Evolutionary conservation across 2,329 filamentous ascomycete species (phyloP).

Genomic region (Pestalotiopsis sp.): DNA sequence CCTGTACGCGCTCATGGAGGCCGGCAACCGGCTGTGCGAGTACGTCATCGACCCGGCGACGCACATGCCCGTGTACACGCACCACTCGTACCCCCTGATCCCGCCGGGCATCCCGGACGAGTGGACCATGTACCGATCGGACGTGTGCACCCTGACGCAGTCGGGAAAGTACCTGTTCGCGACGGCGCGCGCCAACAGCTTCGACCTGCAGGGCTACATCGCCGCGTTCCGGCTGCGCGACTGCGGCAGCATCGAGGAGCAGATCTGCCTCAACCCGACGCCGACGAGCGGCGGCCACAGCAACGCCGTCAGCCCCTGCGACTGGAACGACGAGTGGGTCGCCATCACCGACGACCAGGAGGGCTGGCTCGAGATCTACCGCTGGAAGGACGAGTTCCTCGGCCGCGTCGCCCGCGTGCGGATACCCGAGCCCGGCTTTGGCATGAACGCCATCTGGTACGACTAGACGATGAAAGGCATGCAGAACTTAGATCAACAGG

Average conservation of each 20-base stretch:
- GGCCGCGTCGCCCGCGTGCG: slow-evolving; percentile 74
- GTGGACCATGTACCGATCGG: slow-evolving; percentile 73
- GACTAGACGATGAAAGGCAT: slow-evolving; percentile 47
- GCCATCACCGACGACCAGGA: slow-evolving; percentile 87
- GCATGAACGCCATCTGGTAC: slow-evolving; percentile 97
- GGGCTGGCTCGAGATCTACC: slow-evolving; percentile 84
- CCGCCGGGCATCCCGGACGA: slow-evolving; percentile 64
- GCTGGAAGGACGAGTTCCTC: slow-evolving; percentile 81
- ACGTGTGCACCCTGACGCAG: slow-evolving; percentile 74
- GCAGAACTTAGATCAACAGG: background rate
- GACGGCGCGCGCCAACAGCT: slow-evolving; percentile 76
- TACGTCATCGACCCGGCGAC: slow-evolving; percentile 76
- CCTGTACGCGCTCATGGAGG: slow-evolving; percentile 86
- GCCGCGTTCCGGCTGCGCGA: slow-evolving; percentile 73
- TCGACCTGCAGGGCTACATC: slow-evolving; percentile 78
- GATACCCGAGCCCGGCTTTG: slow-evolving; percentile 84
- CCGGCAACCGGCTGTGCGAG: slow-evolving; percentile 79
- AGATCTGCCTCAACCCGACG: slow-evolving; percentile 80
- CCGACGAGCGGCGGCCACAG: slow-evolving; percentile 86
- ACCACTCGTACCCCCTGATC: slow-evolving; percentile 75
- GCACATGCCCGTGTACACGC: slow-evolving; percentile 76
- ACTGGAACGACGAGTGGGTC: slow-evolving; percentile 87
- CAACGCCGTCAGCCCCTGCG: slow-evolving; percentile 82
- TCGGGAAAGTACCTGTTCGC: slow-evolving; percentile 79
- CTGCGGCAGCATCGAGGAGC: slow-evolving; percentile 70